A percentile compares a stretch with the other conserved stretches of the same genome.
Evolutionary conservation across 352 stramenopile species (phyloP).

Genomic region (Bremia lactucae): DNA sequence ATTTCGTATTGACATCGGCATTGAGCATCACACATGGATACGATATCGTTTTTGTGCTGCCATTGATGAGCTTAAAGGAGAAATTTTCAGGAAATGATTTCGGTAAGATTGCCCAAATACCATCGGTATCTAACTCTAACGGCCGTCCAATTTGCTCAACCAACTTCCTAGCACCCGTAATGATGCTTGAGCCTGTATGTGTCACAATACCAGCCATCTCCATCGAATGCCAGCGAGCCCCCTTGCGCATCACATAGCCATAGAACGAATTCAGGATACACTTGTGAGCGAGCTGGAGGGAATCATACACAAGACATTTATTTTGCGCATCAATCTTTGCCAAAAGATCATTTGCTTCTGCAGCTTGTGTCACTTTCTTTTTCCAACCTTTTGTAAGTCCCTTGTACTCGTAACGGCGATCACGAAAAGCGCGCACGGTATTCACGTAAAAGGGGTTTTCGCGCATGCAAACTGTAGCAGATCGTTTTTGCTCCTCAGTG

Average conservation of each 20-base stretch:
- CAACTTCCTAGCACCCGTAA: conserved; percentile 90
- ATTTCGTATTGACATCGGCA: conserved; percentile 95
- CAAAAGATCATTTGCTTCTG: conserved; percentile 72
- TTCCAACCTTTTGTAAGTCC: conserved; percentile 95
- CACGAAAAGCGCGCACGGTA: conserved; percentile 97
- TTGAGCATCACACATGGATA: conserved; percentile 99
- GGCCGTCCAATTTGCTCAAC: conserved; percentile 93
- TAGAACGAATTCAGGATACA: conserved; percentile 99
- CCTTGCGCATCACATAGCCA: conserved; percentile 99
- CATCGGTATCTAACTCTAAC: conserved; percentile 98
- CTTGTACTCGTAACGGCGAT: conserved; percentile 99
- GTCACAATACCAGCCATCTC: conserved; percentile 99
- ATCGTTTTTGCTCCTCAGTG: conserved; percentile 90
- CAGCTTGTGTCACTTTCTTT: conserved; percentile 60
- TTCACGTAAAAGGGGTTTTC: conserved; percentile 99
- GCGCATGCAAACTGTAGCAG: conserved; percentile 96
- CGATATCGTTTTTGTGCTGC: conserved; percentile 82
- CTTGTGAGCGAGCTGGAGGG: conserved; percentile 99
- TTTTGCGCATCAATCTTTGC: conserved; percentile 83
- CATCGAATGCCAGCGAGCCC: conserved; percentile 98
- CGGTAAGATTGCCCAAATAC: conserved; percentile 99
- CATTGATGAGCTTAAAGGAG: conserved; percentile 76
- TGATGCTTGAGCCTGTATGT: conserved; percentile 96
- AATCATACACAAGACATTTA: conserved; percentile 94
- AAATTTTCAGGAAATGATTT: conserved; percentile 97